Percentiles rank a stretch among this genome's conserved stretches.
Conservation (phyloP, 805 yeast species). For the Isabelozyma rhagii region DNA sequence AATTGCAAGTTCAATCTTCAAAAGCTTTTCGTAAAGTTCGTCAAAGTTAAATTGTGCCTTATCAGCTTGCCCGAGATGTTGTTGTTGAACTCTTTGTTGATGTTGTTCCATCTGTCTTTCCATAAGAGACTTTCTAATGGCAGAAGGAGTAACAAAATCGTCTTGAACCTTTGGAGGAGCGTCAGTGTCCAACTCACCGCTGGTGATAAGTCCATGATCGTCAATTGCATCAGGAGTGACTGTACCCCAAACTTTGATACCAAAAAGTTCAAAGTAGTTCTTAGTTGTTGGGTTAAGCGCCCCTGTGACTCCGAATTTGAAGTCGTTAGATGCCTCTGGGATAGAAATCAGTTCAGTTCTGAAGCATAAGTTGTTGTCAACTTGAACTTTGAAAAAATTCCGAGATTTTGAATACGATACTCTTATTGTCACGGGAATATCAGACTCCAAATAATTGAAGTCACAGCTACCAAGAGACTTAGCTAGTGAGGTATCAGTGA, state of each 20-base stretch:
- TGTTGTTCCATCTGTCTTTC: slow-evolving; percentile 25
- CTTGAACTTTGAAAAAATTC: slow-evolving; percentile 57
- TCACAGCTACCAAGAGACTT: slow-evolving; percentile 53
- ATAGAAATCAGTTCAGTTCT: slow-evolving; percentile 55
- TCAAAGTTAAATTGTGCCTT: not conserved
- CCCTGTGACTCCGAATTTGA: slow-evolving; percentile 56
- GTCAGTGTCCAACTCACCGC: slow-evolving; percentile 39
- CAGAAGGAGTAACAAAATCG: slow-evolving; percentile 12
- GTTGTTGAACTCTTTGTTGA: slow-evolving; percentile 5
- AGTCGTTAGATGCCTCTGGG: slow-evolving; percentile 30
- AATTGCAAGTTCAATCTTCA: slow-evolving; percentile 4
- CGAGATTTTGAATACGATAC: slow-evolving; percentile 50
- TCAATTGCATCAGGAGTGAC: slow-evolving; percentile 55
- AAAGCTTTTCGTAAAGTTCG: slow-evolving; percentile 4
- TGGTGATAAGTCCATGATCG: slow-evolving; percentile 50
- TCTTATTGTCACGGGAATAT: slow-evolving; percentile 69
- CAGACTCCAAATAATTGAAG: slow-evolving; percentile 61
- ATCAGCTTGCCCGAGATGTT: not conserved
- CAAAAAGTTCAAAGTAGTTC: slow-evolving; percentile 65
- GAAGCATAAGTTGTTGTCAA: slow-evolving; percentile 69
- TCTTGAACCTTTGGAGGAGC: slow-evolving; percentile 10
- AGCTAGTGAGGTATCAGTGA: slow-evolving; percentile 20
- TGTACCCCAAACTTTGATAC: slow-evolving; percentile 52
- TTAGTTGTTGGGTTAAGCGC: slow-evolving; percentile 23
- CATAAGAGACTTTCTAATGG: slow-evolving; percentile 34